phyloP scores from a whole-genome alignment of 2,329 filamentous ascomycete genomes.

The Sphaerulina vaccinii region DNA sequence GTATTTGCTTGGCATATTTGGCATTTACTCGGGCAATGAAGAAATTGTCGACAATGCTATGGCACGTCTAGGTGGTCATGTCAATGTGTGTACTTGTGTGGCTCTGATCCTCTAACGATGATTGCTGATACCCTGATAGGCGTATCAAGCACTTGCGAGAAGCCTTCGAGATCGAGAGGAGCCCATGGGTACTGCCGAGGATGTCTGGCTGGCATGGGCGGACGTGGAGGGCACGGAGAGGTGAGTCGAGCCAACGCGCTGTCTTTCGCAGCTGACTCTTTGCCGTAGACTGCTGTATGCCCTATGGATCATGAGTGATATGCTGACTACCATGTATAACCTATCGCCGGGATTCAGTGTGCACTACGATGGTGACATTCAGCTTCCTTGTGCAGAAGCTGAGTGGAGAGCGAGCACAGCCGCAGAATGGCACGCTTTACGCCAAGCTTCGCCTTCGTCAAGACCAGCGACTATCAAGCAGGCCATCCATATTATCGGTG shows the following conservation, averaged over 20 bases:
- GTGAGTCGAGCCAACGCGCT: not conserved
- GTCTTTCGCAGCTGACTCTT: not conserved
- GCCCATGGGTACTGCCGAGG: not conserved
- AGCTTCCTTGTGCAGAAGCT: not conserved
- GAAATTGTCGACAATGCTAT: slow-evolving; percentile 1
- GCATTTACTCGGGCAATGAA: slow-evolving; percentile 1
- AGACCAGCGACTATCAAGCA: not conserved
- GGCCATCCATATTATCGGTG: too few relatives aligned
- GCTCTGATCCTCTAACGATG: not conserved
- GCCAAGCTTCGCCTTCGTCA: not conserved
- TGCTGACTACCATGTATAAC: not conserved
- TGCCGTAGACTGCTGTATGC: not conserved
- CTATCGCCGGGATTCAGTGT: not conserved
- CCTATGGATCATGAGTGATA: slow-evolving; percentile 1
- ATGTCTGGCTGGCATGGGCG: not conserved
- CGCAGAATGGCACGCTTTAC: not conserved
- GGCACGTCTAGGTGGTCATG: not conserved
- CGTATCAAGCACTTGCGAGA: not conserved
- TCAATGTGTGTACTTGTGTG: not conserved
- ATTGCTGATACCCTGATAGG: not conserved
- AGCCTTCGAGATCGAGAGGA: not conserved
- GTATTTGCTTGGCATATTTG: not conserved
- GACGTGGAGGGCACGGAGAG: not conserved
- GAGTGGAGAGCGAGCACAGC: not conserved
- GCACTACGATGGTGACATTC: not conserved